Conservation (phyloP, 352 stramenopile genomes). For the Globisporangium lucens region DNA sequence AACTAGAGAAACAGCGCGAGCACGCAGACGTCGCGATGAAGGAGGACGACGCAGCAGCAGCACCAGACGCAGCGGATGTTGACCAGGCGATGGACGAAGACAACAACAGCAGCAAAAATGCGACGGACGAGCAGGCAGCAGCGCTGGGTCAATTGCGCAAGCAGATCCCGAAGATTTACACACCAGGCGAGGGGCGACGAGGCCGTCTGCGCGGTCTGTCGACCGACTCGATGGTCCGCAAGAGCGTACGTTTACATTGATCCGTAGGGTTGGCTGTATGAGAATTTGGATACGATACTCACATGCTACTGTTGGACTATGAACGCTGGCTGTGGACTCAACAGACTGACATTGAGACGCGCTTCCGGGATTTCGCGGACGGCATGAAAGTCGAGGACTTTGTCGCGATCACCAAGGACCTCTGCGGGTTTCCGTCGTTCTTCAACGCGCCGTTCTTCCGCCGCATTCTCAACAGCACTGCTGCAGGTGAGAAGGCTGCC, state of each 20-base stretch:
- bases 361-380: slow-evolving; percentile 74
- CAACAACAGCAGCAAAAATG: slow-evolving; percentile 8
- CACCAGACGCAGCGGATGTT: neutral
- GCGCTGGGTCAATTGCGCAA: slow-evolving; percentile 15
- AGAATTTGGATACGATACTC: neutral
- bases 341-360: slow-evolving; percentile 67
- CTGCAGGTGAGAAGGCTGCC: slow-evolving; percentile 9
- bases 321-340: neutral
- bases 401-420: slow-evolving; percentile 96
- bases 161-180: slow-evolving; percentile 73
- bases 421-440: slow-evolving; percentile 98
- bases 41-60: slow-evolving; percentile 21
- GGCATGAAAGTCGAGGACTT: slow-evolving; percentile 87
- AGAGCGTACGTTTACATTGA: slow-evolving; percentile 29
- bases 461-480: slow-evolving; percentile 61
- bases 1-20: slow-evolving; percentile 14
- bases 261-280: slow-evolving; percentile 3
- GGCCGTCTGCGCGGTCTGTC: slow-evolving; percentile 59
- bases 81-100: slow-evolving; percentile 38
- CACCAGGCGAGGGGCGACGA: slow-evolving; percentile 55
- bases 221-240: slow-evolving; percentile 58
- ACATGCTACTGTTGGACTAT: neutral
- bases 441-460: slow-evolving; percentile 97
- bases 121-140: neutral
- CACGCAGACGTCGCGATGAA: slow-evolving; percentile 37